Evolutionary conservation across 2,329 filamentous ascomycete genomes (phyloP).

Genomic region (Fusarium albidum): DNA sequence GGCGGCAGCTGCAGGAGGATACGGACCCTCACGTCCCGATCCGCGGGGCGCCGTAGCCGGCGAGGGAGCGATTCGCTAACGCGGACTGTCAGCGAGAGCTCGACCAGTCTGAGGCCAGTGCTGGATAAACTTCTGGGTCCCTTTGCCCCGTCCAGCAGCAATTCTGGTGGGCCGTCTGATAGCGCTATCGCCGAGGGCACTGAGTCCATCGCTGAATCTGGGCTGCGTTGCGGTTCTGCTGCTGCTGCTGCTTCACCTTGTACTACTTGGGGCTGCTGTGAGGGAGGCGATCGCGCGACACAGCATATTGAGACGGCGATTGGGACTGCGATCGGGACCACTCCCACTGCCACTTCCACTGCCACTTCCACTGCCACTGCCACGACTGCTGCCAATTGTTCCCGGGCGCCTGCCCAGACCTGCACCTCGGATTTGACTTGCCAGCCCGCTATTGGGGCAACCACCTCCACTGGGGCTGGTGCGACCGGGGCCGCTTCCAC

Average conservation of each 20-base stretch:
- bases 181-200: constrained; percentile 14
- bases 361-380: background rate
- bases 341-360: background rate
- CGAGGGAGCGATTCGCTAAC: background rate
- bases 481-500: constrained; percentile 21
- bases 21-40: constrained; percentile 11
- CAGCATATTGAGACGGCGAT: constrained; percentile 18
- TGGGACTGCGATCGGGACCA: background rate
- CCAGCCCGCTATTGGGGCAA: constrained; percentile 27
- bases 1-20: constrained; percentile 45
- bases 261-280: constrained; percentile 15
- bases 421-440: constrained; percentile 27
- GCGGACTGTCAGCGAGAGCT: background rate
- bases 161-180: constrained; percentile 7
- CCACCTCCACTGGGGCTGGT: constrained; percentile 31
- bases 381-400: constrained; percentile 1
- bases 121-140: constrained; percentile 28
- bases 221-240: background rate
- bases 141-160: constrained; percentile 8
- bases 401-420: constrained; percentile 13
- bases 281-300: constrained; percentile 29
- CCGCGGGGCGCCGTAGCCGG: constrained; percentile 13
- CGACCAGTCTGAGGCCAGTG: background rate
- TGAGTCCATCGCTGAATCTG: constrained; percentile 6
- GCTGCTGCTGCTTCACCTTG: background rate